Base-by-base conservation (phyloP, 1,139 yeast species). In the Arxiozyma heterogenica region DNA sequence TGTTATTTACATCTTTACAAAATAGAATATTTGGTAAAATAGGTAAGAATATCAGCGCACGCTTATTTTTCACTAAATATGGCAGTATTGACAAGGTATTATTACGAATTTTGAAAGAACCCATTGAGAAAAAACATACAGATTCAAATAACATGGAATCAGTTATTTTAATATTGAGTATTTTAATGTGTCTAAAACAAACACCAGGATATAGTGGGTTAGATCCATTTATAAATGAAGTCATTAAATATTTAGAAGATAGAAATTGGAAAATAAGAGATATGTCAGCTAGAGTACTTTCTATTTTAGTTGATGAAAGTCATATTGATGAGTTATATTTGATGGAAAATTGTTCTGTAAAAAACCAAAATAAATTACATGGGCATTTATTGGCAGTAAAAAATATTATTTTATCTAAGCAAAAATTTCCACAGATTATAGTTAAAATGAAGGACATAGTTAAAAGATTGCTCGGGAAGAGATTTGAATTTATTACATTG, bases 1-100 rank as follows among this genome's bases (percentile, higher is more conserved):
- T 93, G 98, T 75, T 93, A 45, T 93, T 90, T 66, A 84, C 95
- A 1, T 82, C 96, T 0, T 69, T 91, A 47, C 93, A 87, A 64
- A 83, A 83, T 57, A 77, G 94, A 57, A 65, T 93, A 4, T 90
- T 91, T 70, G 95, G 95, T 3, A 79, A 82, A 51, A 58, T 65
- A 9, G 73, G 72, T 3, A 74, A 75, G 47, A 72, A 70, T 30
- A 69, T 80, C 53, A 77, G 86, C 41, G 86, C 89, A 0, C 73
- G 82, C 50, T 70, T 84, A 20, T 89, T 90, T 64, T 91, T 91
- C 65, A 73, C 81, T 4, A 78, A 80, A 56, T 86, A 78, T 66
- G 75, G 75, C 43, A 77, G 79, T 1, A 71, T 87, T 20, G 76
- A 77, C 50, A 72, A 70, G 0, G 69, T 80, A 2, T 71, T 90